These are phyloP conservation scores for Exophiala sp. DNA, from an alignment of 2,329 filamentous ascomycete species.

Conservation along the genomic window DNA sequence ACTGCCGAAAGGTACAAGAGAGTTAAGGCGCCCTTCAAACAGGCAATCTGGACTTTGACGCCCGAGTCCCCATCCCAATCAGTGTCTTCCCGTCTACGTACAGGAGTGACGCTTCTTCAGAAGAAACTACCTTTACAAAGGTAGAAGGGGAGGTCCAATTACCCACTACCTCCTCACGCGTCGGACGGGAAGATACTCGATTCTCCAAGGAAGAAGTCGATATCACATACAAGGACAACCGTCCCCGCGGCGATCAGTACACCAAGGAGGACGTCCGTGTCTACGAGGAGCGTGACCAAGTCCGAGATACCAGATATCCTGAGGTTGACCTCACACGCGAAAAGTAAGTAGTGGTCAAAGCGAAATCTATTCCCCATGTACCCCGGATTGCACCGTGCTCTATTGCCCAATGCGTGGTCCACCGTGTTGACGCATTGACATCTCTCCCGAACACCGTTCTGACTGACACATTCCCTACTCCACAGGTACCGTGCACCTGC, in stretches of 20 bases:
- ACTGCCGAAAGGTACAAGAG: slow-evolving; percentile 31
- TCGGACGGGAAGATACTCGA: slow-evolving; percentile 98
- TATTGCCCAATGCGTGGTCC: slow-evolving; percentile 13
- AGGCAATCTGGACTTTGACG: slow-evolving; percentile 32
- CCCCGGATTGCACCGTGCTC: slow-evolving; percentile 27
- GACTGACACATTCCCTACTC: slow-evolving; percentile 26
- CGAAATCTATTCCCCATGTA: slow-evolving; percentile 4
- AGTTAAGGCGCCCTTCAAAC: slow-evolving; percentile 28
- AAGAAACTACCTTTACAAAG: slow-evolving; percentile 62
- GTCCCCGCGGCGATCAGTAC: slow-evolving; percentile 54
- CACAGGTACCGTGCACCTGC: slow-evolving; percentile 27
- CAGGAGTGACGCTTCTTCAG: slow-evolving; percentile 64
- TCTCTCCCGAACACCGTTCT: slow-evolving; percentile 18
- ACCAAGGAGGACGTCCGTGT: slow-evolving; percentile 41
- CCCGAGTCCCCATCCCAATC: slow-evolving; percentile 97
- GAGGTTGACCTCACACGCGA: slow-evolving; percentile 49
- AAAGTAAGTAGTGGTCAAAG: slow-evolving; percentile 40
- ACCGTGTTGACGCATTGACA: slow-evolving; percentile 25
- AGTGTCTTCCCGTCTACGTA: slow-evolving; percentile 99
- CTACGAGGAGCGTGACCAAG: slow-evolving; percentile 34
- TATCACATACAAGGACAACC: slow-evolving; percentile 69
- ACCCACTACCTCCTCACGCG: slow-evolving; percentile 64
- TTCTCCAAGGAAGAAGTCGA: slow-evolving; percentile 70
- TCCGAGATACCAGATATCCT: slow-evolving; percentile 38
- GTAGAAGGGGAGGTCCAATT: slow-evolving; percentile 80